A percentile compares a stretch with the other conserved stretches of the same genome.
These are phyloP conservation scores for Primulina huaijiensis DNA, from an alignment of 257 asterid species.

Conservation along the genomic window DNA sequence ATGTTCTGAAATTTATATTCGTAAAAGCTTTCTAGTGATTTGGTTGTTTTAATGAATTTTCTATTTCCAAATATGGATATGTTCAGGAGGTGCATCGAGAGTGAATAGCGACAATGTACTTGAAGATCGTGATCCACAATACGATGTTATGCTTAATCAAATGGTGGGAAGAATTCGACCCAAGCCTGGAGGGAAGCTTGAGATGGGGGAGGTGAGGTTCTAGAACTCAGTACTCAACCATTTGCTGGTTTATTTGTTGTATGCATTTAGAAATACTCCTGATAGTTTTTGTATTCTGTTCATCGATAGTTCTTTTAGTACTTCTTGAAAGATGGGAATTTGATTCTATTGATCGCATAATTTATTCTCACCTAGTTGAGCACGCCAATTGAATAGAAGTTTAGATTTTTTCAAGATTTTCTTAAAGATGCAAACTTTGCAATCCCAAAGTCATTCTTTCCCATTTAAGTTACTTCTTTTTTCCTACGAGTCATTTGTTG, in stretches of 20 bases:
- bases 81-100: constrained; percentile 38
- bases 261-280: neutral
- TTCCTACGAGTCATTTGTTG: neutral
- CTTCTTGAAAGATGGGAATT: neutral
- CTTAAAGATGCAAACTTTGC: neutral
- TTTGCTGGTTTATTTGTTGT: constrained; percentile 7
- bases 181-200: constrained; percentile 89
- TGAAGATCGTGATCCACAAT: constrained; percentile 73
- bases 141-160: constrained; percentile 75
- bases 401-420: neutral
- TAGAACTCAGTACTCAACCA: neutral
- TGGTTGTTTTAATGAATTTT: neutral
- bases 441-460: neutral
- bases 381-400: neutral
- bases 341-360: neutral
- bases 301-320: neutral
- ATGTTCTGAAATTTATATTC: neutral
- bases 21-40: constrained; percentile 4
- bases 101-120: constrained; percentile 47
- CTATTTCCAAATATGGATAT: constrained; percentile 9
- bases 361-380: neutral
- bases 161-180: constrained; percentile 85
- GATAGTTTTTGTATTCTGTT: neutral
- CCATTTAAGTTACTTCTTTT: neutral
- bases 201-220: constrained; percentile 89